These are phyloP conservation scores for Amphicarpaea edgeworthii DNA, from an alignment of 306 rosid genomes.

Conservation along the genomic window DNA sequence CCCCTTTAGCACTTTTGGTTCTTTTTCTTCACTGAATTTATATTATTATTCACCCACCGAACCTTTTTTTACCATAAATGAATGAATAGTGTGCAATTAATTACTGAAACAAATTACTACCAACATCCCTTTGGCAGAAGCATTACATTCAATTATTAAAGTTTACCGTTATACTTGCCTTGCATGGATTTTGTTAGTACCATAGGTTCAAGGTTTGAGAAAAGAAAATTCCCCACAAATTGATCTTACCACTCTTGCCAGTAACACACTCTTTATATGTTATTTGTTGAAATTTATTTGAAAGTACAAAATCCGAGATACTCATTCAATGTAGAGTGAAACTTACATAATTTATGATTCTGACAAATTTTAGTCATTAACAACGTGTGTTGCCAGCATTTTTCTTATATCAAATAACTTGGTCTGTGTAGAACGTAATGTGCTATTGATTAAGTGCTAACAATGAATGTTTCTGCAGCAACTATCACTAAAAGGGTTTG, in stretches of 20 bases:
- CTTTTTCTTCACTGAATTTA: slow-evolving; percentile 46
- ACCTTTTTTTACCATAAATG: slow-evolving; percentile 27
- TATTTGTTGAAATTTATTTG: too few species aligned
- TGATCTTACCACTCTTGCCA: too few species aligned
- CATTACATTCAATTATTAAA: slow-evolving; percentile 17
- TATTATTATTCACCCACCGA: slow-evolving; percentile 9
- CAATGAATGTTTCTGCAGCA: slow-evolving; percentile 62
- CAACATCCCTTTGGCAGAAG: slow-evolving; percentile 8
- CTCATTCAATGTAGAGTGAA: too few species aligned
- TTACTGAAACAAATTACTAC: slow-evolving; percentile 34
- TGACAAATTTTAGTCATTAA: not conserved
- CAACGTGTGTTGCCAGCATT: not conserved
- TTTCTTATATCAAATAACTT: not conserved
- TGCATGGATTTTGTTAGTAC: slow-evolving; percentile 27
- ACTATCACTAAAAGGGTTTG: slow-evolving; percentile 96
- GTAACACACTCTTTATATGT: too few species aligned
- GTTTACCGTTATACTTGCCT: slow-evolving; percentile 33
- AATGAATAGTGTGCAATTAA: not conserved
- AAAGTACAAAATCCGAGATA: too few species aligned
- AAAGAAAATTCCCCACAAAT: not conserved
- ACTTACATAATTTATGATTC: too few species aligned
- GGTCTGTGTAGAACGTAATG: not conserved
- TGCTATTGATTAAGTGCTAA: slow-evolving; percentile 39
- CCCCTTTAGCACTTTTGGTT: slow-evolving; percentile 36
- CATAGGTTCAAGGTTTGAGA: not conserved